Percentiles rank a stretch among this genome's conserved stretches.
phyloP scores from a whole-genome alignment of 176 grass and related monocot genomes.

The Musa troglodytarum region DNA sequence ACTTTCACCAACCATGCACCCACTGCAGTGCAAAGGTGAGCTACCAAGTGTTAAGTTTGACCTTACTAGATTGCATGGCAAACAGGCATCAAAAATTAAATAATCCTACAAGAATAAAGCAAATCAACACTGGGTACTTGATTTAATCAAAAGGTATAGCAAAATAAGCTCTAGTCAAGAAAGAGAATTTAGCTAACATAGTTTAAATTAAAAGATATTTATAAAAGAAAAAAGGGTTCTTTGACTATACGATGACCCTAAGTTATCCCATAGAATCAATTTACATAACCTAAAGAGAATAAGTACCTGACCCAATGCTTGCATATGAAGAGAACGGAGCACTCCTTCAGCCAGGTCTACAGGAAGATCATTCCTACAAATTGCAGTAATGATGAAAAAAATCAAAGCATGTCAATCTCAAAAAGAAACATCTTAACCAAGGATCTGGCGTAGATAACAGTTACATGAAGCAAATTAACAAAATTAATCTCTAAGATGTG shows the following conservation, averaged over 20 bases:
- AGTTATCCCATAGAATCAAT: background rate
- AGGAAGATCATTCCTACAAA: conserved; percentile 16
- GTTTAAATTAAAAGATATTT: too few relatives aligned
- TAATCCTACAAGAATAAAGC: too few relatives aligned
- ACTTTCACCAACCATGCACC: too few relatives aligned
- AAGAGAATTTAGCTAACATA: too few relatives aligned
- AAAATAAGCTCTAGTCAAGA: too few relatives aligned
- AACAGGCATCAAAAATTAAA: too few relatives aligned
- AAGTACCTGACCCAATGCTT: conserved; percentile 21
- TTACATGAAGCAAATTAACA: background rate
- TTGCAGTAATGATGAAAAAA: background rate
- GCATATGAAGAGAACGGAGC: conserved; percentile 9
- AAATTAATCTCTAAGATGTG: background rate
- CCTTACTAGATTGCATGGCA: too few relatives aligned
- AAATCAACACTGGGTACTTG: too few relatives aligned
- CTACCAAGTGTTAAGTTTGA: too few relatives aligned
- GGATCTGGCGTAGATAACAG: background rate
- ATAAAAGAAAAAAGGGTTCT: too few relatives aligned
- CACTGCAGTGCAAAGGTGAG: too few relatives aligned
- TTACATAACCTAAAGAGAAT: background rate
- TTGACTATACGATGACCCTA: background rate
- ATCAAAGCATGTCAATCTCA: conserved; percentile 2
- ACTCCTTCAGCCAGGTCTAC: conserved; percentile 19
- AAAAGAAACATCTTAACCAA: background rate
- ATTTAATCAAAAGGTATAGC: too few relatives aligned